Percentiles rank a stretch among this genome's conserved stretches.
These are phyloP conservation scores for Candida khao-thaluensis DNA, from an alignment of 805 yeast species.

Conservation along the genomic window DNA sequence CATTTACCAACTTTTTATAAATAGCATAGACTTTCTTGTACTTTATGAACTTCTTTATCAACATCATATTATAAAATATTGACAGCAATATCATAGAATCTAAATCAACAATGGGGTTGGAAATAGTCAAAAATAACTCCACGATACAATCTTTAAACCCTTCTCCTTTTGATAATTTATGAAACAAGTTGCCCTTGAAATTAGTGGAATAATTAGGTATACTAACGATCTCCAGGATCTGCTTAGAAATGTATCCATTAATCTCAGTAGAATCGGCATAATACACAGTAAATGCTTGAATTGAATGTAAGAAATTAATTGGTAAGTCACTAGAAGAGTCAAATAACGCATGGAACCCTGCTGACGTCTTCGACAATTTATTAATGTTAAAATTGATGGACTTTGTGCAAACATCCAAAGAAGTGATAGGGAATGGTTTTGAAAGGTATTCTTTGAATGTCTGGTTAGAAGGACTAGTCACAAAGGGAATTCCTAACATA, in stretches of 20 bases:
- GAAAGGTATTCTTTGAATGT: slow-evolving; percentile 23
- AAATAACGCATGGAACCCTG: slow-evolving; percentile 42
- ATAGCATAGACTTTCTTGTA: slow-evolving; percentile 18
- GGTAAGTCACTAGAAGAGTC: slow-evolving; percentile 31
- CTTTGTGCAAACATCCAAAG: slow-evolving; percentile 25
- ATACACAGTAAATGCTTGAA: slow-evolving; percentile 31
- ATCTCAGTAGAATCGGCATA: slow-evolving; percentile 15
- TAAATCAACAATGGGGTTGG: slow-evolving; percentile 40
- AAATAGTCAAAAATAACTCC: slow-evolving; percentile 37
- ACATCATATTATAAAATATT: slow-evolving; percentile 32
- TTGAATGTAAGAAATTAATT: slow-evolving; percentile 30
- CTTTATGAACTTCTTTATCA: slow-evolving; percentile 26
- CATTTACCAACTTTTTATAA: slow-evolving; percentile 7
- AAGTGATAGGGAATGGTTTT: slow-evolving; percentile 19
- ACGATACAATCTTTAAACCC: slow-evolving; percentile 38
- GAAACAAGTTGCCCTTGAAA: slow-evolving; percentile 34
- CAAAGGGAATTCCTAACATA: slow-evolving; percentile 31
- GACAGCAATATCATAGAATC: slow-evolving; percentile 31
- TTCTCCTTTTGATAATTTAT: slow-evolving; percentile 30
- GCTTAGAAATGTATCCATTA: slow-evolving; percentile 27
- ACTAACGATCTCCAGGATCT: slow-evolving; percentile 15
- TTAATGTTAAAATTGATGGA: slow-evolving; percentile 25
- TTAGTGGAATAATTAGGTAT: slow-evolving; percentile 37
- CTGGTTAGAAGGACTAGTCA: slow-evolving; percentile 22
- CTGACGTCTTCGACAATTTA: slow-evolving; percentile 24